These are phyloP conservation scores for Mrakia gelida DNA, from an alignment of 768 basidiomycete species.

Conservation along the genomic window DNA sequence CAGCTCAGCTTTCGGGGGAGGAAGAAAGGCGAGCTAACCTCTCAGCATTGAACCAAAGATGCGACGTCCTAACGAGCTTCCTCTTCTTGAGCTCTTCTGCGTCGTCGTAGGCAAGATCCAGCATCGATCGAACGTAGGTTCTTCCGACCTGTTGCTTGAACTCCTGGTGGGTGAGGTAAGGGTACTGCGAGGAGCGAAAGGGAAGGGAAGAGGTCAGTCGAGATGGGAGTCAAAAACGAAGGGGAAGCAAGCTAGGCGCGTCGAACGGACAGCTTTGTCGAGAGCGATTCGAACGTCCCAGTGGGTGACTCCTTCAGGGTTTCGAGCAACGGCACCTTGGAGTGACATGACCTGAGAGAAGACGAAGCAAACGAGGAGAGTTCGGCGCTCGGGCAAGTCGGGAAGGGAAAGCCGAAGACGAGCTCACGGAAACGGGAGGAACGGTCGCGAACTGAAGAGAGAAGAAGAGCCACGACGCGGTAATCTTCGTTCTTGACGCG, in stretches of 20 bases:
- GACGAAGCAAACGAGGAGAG: background rate
- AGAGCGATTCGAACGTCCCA: background rate
- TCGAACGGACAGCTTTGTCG: background rate
- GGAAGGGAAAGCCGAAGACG: background rate
- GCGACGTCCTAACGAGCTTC: background rate
- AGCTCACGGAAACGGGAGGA: slow-evolving; percentile 1
- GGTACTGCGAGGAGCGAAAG: background rate
- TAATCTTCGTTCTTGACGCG: background rate
- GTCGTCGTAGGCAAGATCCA: background rate
- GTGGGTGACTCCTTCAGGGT: background rate
- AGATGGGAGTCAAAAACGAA: too few relatives aligned
- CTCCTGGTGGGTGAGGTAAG: background rate
- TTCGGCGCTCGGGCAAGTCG: background rate
- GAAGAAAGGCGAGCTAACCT: too few relatives aligned
- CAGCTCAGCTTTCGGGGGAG: too few relatives aligned
- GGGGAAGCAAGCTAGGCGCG: background rate
- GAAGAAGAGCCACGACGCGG: background rate
- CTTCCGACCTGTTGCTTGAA: background rate
- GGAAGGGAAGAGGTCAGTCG: background rate
- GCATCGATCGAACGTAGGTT: background rate
- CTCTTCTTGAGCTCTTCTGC: background rate
- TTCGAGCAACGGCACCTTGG: background rate
- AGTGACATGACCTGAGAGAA: background rate
- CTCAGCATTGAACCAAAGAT: background rate
- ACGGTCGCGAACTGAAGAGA: background rate